A percentile compares a stretch with the other conserved stretches of the same genome.
Evolutionary conservation across 2,329 filamentous ascomycete genomes (phyloP).

Genomic region (Venturia carpophila): DNA sequence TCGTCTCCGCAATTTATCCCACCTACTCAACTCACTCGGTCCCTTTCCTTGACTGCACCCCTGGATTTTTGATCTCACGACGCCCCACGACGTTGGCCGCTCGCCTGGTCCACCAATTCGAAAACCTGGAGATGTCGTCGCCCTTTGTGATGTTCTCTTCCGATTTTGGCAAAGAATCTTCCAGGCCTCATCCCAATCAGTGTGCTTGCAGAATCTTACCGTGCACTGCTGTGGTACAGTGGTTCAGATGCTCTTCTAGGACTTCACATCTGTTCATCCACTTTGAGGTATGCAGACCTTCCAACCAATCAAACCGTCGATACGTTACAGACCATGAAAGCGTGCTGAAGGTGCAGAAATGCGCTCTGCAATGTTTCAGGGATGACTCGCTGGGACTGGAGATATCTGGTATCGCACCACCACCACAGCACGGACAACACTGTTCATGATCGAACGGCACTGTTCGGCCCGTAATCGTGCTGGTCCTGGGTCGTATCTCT

Average conservation of each 20-base stretch:
- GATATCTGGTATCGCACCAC: background rate
- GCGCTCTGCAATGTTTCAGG: background rate
- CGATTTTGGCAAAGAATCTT: no score
- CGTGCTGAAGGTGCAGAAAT: background rate
- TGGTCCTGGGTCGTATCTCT: background rate
- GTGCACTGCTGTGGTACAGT: background rate
- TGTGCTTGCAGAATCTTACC: no score
- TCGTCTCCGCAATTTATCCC: background rate
- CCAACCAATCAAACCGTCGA: background rate
- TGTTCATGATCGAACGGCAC: background rate
- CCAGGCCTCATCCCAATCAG: background rate
- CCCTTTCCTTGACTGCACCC: background rate
- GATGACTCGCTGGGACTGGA: background rate
- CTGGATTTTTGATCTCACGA: background rate
- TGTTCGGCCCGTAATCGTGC: background rate
- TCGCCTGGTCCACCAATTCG: background rate
- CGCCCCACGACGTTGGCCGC: background rate
- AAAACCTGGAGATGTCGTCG: background rate
- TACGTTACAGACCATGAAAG: background rate
- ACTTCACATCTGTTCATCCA: background rate
- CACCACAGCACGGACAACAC: background rate
- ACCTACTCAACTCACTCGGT: background rate
- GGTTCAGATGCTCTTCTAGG: background rate
- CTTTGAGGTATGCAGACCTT: background rate
- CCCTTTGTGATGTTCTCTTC: background rate